These are phyloP conservation scores for Solanum megistacrolobum DNA, from an alignment of 257 asterid species.

Conservation along the genomic window DNA sequence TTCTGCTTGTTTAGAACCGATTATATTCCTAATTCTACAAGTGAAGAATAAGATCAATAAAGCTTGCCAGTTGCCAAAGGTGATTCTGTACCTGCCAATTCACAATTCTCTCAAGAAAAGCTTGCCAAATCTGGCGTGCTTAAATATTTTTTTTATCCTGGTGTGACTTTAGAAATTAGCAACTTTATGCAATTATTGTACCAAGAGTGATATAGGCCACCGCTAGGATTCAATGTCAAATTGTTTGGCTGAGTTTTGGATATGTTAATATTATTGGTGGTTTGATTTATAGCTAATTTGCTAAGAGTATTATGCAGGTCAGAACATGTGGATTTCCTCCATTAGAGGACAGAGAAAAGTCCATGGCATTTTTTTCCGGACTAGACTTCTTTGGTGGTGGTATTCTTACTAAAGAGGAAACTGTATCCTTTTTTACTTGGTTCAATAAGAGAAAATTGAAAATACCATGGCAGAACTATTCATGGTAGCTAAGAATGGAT, in stretches of 20 bases:
- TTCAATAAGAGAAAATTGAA: not conserved
- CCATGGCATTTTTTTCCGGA: conserved; percentile 45
- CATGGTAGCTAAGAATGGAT: not conserved
- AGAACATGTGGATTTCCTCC: conserved; percentile 92
- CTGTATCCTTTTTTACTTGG: conserved; percentile 60
- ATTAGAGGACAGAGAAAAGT: conserved; percentile 76
- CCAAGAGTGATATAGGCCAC: not conserved
- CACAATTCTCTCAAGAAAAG: not conserved
- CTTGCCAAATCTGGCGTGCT: not conserved
- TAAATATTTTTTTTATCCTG: not conserved
- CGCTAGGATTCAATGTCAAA: not conserved
- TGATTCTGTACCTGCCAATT: not conserved
- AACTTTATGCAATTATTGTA: not conserved
- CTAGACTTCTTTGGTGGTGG: conserved; percentile 86
- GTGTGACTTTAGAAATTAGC: not conserved
- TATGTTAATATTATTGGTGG: not conserved
- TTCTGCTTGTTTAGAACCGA: not conserved
- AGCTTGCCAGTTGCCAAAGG: not conserved
- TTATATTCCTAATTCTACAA: not conserved
- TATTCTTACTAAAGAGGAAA: conserved; percentile 76
- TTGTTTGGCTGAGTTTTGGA: not conserved
- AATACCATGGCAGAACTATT: not conserved
- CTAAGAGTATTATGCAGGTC: conserved; percentile 42
- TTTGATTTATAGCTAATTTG: not conserved
- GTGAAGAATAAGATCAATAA: not conserved